Conservation (phyloP, 2,329 filamentous ascomycete genomes). For the Fusarium dlaminii region DNA sequence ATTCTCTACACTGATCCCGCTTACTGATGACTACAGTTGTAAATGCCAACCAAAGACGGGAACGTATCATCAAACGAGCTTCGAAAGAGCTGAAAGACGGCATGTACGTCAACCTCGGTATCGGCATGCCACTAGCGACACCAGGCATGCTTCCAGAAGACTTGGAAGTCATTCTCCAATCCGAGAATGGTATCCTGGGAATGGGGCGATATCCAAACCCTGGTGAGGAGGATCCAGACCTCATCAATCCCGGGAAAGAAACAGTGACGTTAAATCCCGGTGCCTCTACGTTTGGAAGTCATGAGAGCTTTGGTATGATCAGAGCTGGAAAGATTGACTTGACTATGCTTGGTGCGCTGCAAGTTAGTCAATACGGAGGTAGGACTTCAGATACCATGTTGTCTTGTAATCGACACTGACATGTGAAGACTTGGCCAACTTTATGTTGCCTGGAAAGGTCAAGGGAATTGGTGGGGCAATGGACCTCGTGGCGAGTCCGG, state of each 20-base stretch:
- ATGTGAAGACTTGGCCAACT: constrained; percentile 78
- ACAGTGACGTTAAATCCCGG: constrained; percentile 84
- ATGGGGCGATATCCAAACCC: constrained; percentile 75
- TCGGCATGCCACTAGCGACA: constrained; percentile 91
- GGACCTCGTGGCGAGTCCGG: constrained; percentile 89
- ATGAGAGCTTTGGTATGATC: constrained; percentile 86
- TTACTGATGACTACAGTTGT: not conserved
- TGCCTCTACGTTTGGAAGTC: constrained; percentile 81
- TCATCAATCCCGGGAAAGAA: constrained; percentile 93
- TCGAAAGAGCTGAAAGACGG: constrained; percentile 92
- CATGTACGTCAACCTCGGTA: constrained; percentile 91
- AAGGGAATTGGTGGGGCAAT: constrained; percentile 94
- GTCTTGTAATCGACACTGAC: too few species aligned
- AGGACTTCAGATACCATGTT: too few species aligned
- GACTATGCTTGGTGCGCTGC: constrained; percentile 89
- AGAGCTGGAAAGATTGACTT: constrained; percentile 82
- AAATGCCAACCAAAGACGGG: not conserved
- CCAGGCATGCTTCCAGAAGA: constrained; percentile 80
- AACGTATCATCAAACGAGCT: constrained; percentile 77
- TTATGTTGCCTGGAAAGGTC: constrained; percentile 90
- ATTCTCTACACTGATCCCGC: fast-evolving
- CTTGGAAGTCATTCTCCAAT: constrained; percentile 81
- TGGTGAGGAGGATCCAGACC: constrained; percentile 81
- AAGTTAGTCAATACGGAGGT: constrained; percentile 73
- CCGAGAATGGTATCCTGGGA: constrained; percentile 79